Evolutionary conservation across 495 filamentous ascomycete species (phyloP).

Genomic region (Xylaria bambusicola): DNA sequence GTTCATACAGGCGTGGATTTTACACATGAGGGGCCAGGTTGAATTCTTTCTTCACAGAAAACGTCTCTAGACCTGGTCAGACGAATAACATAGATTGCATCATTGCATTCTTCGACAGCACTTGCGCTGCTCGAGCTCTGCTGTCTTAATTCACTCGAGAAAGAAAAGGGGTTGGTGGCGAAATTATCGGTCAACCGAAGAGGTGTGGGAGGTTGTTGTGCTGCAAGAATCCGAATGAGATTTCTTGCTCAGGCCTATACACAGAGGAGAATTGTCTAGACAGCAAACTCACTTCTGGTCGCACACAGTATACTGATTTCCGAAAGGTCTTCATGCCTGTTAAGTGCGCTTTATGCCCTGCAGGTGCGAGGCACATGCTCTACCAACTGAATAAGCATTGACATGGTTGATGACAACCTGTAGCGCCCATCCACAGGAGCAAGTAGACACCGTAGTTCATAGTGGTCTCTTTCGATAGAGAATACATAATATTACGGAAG

Average conservation of each 20-base stretch:
- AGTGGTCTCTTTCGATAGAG: constrained; percentile 22
- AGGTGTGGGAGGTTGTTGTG: constrained; percentile 13
- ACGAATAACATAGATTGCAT: constrained; percentile 35
- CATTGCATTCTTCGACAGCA: constrained; percentile 39
- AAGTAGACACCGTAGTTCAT: constrained; percentile 6
- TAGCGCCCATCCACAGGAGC: background rate
- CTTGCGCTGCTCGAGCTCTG: constrained; percentile 66
- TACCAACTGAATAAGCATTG: background rate
- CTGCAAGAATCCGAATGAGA: background rate
- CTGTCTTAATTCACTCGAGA: constrained; percentile 45
- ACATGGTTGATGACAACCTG: background rate
- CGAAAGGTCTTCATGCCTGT: constrained; percentile 14
- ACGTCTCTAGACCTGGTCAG: constrained; percentile 22
- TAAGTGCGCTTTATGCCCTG: constrained; percentile 3
- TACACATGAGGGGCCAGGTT: constrained; percentile 33
- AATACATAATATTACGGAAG: constrained; percentile 6
- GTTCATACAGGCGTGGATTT: constrained; percentile 41
- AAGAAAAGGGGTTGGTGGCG: constrained; percentile 9
- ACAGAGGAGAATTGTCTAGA: constrained; percentile 9
- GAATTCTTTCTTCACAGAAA: constrained; percentile 27
- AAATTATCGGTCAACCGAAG: constrained; percentile 3
- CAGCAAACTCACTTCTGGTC: constrained; percentile 8
- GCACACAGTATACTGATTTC: constrained; percentile 13
- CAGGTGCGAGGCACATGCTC: background rate
- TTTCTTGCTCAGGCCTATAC: constrained; percentile 12